These are phyloP conservation scores for Arabidopsis suecica DNA, from an alignment of 345 rosid genomes.

Conservation along the genomic window DNA sequence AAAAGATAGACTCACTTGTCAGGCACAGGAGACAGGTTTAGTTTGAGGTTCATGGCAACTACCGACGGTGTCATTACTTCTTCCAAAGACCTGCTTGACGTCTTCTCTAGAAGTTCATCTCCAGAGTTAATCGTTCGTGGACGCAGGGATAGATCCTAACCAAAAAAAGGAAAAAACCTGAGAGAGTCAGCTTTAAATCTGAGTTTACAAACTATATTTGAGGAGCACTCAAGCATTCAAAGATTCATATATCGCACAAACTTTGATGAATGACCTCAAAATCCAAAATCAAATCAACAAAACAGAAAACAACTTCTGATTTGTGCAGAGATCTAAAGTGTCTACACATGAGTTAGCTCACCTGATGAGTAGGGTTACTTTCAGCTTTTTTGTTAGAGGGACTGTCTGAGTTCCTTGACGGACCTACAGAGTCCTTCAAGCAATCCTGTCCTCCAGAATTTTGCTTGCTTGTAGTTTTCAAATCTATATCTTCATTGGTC, in stretches of 20 bases:
- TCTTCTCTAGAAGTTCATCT: constrained; percentile 57
- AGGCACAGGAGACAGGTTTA: constrained; percentile 61
- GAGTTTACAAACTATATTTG: not conserved
- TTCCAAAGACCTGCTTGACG: constrained; percentile 58
- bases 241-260: not conserved
- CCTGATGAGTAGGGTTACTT: constrained; percentile 45
- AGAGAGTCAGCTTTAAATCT: constrained; percentile 32
- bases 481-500: constrained; percentile 25
- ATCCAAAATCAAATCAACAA: constrained; percentile 18
- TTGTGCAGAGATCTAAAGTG: constrained; percentile 9
- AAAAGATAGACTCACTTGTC: constrained; percentile 47
- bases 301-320: not conserved
- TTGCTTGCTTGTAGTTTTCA: constrained; percentile 35
- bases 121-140: constrained; percentile 54
- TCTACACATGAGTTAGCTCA: not conserved
- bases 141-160: constrained; percentile 62
- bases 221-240: not conserved
- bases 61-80: constrained; percentile 76
- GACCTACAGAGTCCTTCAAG: constrained; percentile 42
- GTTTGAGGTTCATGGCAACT: constrained; percentile 72
- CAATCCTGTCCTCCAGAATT: constrained; percentile 15
- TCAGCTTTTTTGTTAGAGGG: constrained; percentile 39
- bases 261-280: not conserved
- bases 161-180: not conserved
- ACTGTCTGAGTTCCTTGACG: constrained; percentile 41